phyloP scores from a whole-genome alignment of 805 yeast species.

The Ogataea thermomethanolica region DNA sequence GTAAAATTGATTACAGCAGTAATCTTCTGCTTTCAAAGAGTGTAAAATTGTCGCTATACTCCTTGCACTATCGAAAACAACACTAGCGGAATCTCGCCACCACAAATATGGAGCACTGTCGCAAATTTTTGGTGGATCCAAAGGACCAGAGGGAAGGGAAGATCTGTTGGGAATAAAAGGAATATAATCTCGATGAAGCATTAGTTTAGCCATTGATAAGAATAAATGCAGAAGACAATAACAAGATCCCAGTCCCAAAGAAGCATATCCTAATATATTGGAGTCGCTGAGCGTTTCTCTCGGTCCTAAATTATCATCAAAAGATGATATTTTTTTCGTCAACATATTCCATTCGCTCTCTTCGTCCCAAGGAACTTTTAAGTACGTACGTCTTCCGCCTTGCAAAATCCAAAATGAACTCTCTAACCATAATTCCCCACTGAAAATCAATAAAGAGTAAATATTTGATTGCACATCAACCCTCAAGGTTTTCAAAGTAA shows the following conservation, averaged over 20 bases:
- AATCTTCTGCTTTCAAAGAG: conserved; percentile 1
- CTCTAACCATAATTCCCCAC: too few relatives aligned
- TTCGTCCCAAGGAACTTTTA: conserved; percentile 11
- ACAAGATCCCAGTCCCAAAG: conserved; percentile 7
- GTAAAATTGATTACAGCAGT: conserved; percentile 8
- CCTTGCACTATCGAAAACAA: conserved; percentile 8
- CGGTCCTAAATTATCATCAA: conserved; percentile 10
- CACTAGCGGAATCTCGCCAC: conserved; percentile 10
- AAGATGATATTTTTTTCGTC: conserved; percentile 1
- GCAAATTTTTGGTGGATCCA: neutral
- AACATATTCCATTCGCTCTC: conserved; percentile 9
- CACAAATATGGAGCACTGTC: conserved; percentile 8
- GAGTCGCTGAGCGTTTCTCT: conserved; percentile 6
- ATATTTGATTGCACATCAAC: too few relatives aligned
- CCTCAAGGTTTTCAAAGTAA: too few relatives aligned
- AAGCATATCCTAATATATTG: conserved; percentile 7
- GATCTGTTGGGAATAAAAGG: conserved; percentile 13
- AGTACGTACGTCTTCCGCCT: too few relatives aligned
- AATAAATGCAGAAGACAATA: conserved; percentile 10
- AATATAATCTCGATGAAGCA: conserved; percentile 12
- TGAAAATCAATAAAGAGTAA: too few relatives aligned
- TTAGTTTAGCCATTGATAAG: conserved; percentile 1
- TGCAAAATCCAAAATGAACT: too few relatives aligned
- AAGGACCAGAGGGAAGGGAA: conserved; percentile 12
- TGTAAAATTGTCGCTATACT: conserved; percentile 3